These are phyloP conservation scores for Backusella macrospora DNA, from an alignment of 192 early-diverging fungal species.

Conservation along the genomic window DNA sequence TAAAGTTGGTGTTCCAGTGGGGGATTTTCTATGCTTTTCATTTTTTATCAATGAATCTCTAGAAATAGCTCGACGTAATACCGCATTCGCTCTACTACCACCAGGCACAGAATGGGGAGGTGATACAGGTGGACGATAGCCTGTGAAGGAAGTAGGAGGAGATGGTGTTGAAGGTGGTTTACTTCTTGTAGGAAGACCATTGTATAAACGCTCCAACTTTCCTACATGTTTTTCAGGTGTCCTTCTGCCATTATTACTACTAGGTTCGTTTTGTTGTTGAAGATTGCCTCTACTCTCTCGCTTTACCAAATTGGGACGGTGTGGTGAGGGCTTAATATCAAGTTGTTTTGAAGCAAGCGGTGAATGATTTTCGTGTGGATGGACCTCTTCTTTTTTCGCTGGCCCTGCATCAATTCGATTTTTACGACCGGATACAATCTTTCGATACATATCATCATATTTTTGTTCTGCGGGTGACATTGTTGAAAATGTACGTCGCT, in stretches of 20 bases:
- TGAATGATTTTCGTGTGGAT: neutral
- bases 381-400: neutral
- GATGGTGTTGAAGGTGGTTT: neutral
- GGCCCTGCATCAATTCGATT: slow-evolving; percentile 7
- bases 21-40: slow-evolving; percentile 16
- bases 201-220: slow-evolving; percentile 29
- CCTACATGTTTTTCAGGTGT: slow-evolving; percentile 13
- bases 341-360: neutral
- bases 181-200: slow-evolving; percentile 29
- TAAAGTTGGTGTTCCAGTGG: neutral
- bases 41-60: slow-evolving; percentile 20
- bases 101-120: neutral
- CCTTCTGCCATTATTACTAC: neutral
- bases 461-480: slow-evolving; percentile 42
- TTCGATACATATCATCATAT: slow-evolving; percentile 44
- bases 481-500: slow-evolving; percentile 36
- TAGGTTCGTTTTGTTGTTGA: neutral
- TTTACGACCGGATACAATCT: neutral
- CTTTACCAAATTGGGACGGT: neutral
- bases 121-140: neutral
- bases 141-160: neutral
- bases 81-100: neutral
- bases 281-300: neutral
- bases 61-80: slow-evolving; percentile 18
- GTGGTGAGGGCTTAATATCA: neutral